These are phyloP conservation scores for Colletotrichum melonis DNA, from an alignment of 2,329 filamentous ascomycete species.

Conservation along the genomic window DNA sequence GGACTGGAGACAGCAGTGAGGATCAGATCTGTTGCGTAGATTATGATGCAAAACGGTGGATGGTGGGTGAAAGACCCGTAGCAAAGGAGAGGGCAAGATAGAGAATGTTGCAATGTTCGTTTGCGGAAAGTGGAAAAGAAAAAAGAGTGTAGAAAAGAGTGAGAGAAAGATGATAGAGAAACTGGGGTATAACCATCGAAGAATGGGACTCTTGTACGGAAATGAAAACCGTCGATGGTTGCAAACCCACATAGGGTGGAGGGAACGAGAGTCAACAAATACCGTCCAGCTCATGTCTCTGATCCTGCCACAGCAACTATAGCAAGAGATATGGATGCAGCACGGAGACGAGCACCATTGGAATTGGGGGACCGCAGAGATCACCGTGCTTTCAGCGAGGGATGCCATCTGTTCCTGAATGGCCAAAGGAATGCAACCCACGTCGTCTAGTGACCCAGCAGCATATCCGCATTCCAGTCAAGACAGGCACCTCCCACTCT, in stretches of 20 bases:
- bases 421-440: slow-evolving; percentile 32
- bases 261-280: slow-evolving; percentile 36
- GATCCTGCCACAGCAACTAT: slow-evolving; percentile 34
- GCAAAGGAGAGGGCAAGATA: background rate
- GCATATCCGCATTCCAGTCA: slow-evolving; percentile 34
- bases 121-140: slow-evolving; percentile 8
- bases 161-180: slow-evolving; percentile 23
- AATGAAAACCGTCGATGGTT: slow-evolving; percentile 35
- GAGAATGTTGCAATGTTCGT: slow-evolving; percentile 23
- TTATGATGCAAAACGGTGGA: slow-evolving; percentile 18
- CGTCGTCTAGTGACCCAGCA: slow-evolving; percentile 33
- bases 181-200: slow-evolving; percentile 27
- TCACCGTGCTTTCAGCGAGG: slow-evolving; percentile 33
- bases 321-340: slow-evolving; percentile 31
- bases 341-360: slow-evolving; percentile 23
- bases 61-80: slow-evolving; percentile 1
- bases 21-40: background rate
- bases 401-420: slow-evolving; percentile 22
- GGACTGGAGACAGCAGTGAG: slow-evolving; percentile 5
- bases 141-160: slow-evolving; percentile 9
- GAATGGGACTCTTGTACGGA: slow-evolving; percentile 37
- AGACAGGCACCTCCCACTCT: background rate
- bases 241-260: slow-evolving; percentile 25
- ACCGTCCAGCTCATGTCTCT: slow-evolving; percentile 31
- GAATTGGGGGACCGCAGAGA: slow-evolving; percentile 29